Base-by-base conservation (phyloP, 208 protist genomes). In the Phytomonas sp. region DNA sequence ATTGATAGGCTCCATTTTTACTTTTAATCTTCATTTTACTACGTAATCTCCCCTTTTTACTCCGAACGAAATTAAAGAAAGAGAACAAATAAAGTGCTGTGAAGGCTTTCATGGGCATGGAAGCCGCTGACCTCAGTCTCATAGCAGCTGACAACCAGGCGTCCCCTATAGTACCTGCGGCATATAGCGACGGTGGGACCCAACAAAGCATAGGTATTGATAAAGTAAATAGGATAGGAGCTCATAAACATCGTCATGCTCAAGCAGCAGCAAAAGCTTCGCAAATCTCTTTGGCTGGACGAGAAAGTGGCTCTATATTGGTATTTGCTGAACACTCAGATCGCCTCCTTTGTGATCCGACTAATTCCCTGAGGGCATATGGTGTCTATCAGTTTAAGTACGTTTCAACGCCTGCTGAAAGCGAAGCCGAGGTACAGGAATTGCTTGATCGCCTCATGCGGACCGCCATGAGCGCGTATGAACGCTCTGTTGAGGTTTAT, bases 311-410 rank as follows among this genome's bases (percentile, higher is more conserved):
- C 42, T 69, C 73, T 60, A 61, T 84, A 16, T 52, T 80, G 0
- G 66, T 84, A 2, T 93, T 93, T 69, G 76, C 87, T 3, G 77
- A 87, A 37, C 77, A 75, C 30, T 72, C 79, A 4, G 82, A 93
- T 69, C 80, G 82, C 37, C 81, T 89, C 11, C 75, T 83, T 26
- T 93, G 87, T 65, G 80, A 89, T 31, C 87, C 87, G 12, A 64
- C 75, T 49, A 93, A 93, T 77, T 69, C 67, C 6, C 66, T 87
- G 14, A 91, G 83, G 73, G 82, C 86, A 12, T 91, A 93, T 62
- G 80, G 69, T 3, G 69, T 76, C 65, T 82, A 85, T 73, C 76
- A 80, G 31, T 81, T 84, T 52, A 80, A 75, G 67, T 89, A 75
- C 72, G 65, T 78, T 60, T 72, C 82, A 63, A 70, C 80, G 23